These are phyloP conservation scores for Actinomortierella wolfii DNA, from an alignment of 371 early-diverging fungal species.

Conservation along the genomic window DNA sequence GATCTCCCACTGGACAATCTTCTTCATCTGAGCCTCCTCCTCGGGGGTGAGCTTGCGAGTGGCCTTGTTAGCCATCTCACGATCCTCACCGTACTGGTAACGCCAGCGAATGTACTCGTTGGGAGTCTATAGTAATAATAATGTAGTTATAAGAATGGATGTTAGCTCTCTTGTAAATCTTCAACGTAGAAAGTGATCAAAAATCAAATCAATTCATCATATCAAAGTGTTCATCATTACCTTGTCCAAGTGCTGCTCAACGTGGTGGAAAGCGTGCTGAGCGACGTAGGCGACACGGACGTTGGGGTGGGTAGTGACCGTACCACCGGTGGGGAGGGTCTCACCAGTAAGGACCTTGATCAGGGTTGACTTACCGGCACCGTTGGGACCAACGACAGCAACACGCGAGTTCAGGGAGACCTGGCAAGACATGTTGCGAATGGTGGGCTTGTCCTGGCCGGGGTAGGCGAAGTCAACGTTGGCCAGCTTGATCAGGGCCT, in stretches of 20 bases:
- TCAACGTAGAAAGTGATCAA: too few relatives aligned
- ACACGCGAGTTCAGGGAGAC: slow-evolving; percentile 69
- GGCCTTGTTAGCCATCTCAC: slow-evolving; percentile 65
- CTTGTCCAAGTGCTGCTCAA: slow-evolving; percentile 65
- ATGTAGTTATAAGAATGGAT: too few relatives aligned
- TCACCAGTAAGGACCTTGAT: slow-evolving; percentile 86
- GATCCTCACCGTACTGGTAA: slow-evolving; percentile 69
- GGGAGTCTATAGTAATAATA: slow-evolving; percentile 7
- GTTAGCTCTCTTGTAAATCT: too few relatives aligned
- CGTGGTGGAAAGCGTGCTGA: slow-evolving; percentile 80
- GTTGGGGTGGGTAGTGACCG: slow-evolving; percentile 73
- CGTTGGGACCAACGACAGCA: slow-evolving; percentile 61
- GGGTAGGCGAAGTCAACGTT: slow-evolving; percentile 71
- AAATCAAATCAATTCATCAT: too few relatives aligned
- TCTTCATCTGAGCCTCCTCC: slow-evolving; percentile 55
- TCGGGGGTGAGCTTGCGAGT: slow-evolving; percentile 59
- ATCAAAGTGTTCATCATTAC: slow-evolving; percentile 13
- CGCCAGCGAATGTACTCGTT: slow-evolving; percentile 75
- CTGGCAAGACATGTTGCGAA: slow-evolving; percentile 62
- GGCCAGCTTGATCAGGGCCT: slow-evolving; percentile 71
- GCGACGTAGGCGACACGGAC: slow-evolving; percentile 77
- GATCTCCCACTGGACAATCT: slow-evolving; percentile 26
- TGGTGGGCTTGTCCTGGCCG: slow-evolving; percentile 51
- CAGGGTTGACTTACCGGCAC: slow-evolving; percentile 79
- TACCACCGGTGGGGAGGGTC: slow-evolving; percentile 63